Conservation (phyloP, 805 yeast genomes). For the Komagataella mondaviorum region DNA sequence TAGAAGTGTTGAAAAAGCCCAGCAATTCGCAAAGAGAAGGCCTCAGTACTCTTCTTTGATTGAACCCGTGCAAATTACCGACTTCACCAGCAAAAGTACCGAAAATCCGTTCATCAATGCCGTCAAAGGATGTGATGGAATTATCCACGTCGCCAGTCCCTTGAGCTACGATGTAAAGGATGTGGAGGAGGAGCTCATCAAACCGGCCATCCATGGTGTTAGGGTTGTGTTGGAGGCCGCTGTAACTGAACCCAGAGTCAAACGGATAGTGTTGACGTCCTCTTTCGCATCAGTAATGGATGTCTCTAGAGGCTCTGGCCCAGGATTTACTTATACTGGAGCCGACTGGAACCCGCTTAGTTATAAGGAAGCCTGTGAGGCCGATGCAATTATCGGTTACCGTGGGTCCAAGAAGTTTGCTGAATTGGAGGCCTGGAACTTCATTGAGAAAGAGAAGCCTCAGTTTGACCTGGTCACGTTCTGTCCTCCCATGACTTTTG, state of each 20-base stretch:
- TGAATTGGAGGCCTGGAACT: slow-evolving; percentile 29
- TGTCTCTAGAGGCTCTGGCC: slow-evolving; percentile 2
- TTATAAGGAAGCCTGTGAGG: slow-evolving; percentile 2
- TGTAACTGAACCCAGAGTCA: not conserved
- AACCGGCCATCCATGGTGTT: slow-evolving; percentile 8
- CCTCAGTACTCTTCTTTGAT: slow-evolving; percentile 6
- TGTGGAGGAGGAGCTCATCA: slow-evolving; percentile 8
- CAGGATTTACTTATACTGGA: slow-evolving; percentile 3
- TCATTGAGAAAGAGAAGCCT: slow-evolving; percentile 13
- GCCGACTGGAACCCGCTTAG: slow-evolving; percentile 3
- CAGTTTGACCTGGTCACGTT: slow-evolving; percentile 17
- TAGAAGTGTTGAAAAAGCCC: slow-evolving; percentile 9
- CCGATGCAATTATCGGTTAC: slow-evolving; percentile 17
- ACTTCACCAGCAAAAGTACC: slow-evolving; percentile 3
- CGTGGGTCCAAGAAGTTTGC: slow-evolving; percentile 25
- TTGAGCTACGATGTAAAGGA: slow-evolving; percentile 7
- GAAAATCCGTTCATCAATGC: slow-evolving; percentile 4
- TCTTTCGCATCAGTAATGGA: slow-evolving; percentile 4
- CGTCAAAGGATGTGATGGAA: slow-evolving; percentile 5
- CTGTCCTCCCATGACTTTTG: slow-evolving; percentile 18
- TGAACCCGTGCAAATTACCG: slow-evolving; percentile 8
- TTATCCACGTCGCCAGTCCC: slow-evolving; percentile 5
- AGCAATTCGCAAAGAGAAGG: slow-evolving; percentile 7
- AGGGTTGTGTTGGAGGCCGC: slow-evolving; percentile 5
- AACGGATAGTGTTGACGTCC: slow-evolving; percentile 2